Base-by-base conservation (phyloP, 805 yeast species). In the Spathaspora boniae region DNA sequence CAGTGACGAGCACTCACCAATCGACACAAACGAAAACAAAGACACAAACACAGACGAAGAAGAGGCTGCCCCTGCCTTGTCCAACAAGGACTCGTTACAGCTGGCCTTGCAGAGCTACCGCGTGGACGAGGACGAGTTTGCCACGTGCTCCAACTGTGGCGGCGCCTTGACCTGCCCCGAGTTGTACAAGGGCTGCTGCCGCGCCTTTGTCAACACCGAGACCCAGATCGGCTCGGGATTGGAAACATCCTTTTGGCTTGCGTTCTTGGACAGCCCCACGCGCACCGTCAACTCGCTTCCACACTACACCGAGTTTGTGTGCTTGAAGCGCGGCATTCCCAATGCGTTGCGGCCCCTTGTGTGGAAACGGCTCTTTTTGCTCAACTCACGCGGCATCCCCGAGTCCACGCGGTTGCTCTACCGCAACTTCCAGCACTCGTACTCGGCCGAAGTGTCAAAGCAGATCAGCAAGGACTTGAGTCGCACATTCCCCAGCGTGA, bases 401-500 rank as follows among this genome's bases (percentile, higher is more conserved):
- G 58, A 58, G 14, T 53, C 64, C 11, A 54, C 67, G 6, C 41
- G 43, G 21, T 46, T 60, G 33, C 53, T 66, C 5, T 66, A 46
- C 46, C 46, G 48, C 29, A 66, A 66, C 48, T 67, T 67, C 40
- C 72, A 67, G 41, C 72, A 67, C 38, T 61, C 68, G 2, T 67
- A 66, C 45, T 55, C 53, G 43, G 39, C 50, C n/a, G 67, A 57
- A 32, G 57, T 65, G 5, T 59, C 70, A 6, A 49, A 57, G 19
- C 72, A 66, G 39, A 79, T 79, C 37, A 58, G 68, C 26, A 75
- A 81, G 41, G 86, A 79, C 50, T 69, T 79, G 43, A 65, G 65
- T 38, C 56, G 86, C 34, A 78, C 85, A 0, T 80, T 78, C 50
- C 84, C 85, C 2, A 59, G 65, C 15, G 59, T 79, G 15, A 56